Conservation (phyloP, 2,329 filamentous ascomycete genomes). For the Albophoma yamanashiensis region DNA sequence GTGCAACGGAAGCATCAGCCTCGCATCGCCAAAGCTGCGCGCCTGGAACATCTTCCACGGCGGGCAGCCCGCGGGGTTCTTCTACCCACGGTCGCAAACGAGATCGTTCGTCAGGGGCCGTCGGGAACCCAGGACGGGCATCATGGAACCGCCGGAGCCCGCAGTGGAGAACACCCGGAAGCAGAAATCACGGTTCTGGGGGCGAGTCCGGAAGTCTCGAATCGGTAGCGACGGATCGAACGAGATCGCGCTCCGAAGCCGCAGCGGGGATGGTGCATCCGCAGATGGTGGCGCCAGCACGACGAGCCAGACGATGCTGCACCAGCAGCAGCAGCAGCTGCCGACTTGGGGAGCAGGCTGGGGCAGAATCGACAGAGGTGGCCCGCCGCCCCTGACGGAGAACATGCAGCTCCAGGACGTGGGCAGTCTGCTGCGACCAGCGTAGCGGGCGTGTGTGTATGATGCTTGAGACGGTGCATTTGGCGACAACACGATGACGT, state of each 20-base stretch:
- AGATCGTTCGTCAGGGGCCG: constrained; percentile 14
- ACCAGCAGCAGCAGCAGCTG: constrained; percentile 6
- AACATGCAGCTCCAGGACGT: constrained; percentile 21
- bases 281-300: not conserved
- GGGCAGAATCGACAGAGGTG: constrained; percentile 19
- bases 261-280: constrained; percentile 1
- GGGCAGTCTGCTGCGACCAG: constrained; percentile 15
- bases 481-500: not conserved
- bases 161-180: constrained; percentile 13
- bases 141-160: constrained; percentile 33
- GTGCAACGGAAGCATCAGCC: constrained; percentile 36
- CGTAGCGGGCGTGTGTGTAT: not conserved
- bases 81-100: constrained; percentile 26
- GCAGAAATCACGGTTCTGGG: constrained; percentile 17
- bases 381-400: constrained; percentile 8
- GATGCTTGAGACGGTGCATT: not conserved
- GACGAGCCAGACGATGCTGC: constrained; percentile 1
- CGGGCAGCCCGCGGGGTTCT: constrained; percentile 41
- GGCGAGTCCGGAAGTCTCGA: constrained; percentile 14
- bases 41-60: constrained; percentile 37
- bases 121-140: constrained; percentile 24
- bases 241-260: constrained; percentile 21
- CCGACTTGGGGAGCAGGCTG: constrained; percentile 17
- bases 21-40: constrained; percentile 18
- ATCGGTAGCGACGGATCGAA: constrained; percentile 15